These are phyloP conservation scores for Gyromitra esculenta DNA, from an alignment of 2,329 filamentous ascomycete genomes.

Conservation along the genomic window DNA sequence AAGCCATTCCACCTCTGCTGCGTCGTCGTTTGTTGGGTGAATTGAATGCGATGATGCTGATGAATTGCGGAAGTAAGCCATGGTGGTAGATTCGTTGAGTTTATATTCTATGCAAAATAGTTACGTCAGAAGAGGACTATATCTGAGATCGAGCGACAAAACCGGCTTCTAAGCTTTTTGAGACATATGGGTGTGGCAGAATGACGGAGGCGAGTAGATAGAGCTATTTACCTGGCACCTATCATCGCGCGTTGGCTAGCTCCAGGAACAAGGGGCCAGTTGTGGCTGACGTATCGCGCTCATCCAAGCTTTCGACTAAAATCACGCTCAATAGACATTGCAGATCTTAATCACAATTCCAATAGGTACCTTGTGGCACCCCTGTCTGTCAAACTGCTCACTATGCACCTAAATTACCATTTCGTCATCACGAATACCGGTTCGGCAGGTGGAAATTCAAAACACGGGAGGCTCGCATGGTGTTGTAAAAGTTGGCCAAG, in stretches of 20 bases:
- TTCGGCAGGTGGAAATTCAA: neutral
- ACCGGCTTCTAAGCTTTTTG: conserved; percentile 13
- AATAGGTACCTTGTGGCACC: neutral
- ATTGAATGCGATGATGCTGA: neutral
- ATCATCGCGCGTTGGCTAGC: neutral
- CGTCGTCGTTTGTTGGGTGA: neutral
- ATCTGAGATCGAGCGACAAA: neutral
- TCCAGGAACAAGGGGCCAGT: neutral
- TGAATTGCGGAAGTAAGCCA: conserved; percentile 5
- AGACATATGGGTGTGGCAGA: conserved; percentile 2
- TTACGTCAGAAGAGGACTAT: conserved; percentile 4
- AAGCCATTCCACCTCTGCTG: conserved; percentile 20
- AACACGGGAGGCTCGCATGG: neutral
- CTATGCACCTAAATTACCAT: neutral
- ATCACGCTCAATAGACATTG: neutral
- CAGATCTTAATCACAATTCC: neutral
- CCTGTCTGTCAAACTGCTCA: neutral
- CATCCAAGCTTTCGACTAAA: neutral
- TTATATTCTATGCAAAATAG: neutral
- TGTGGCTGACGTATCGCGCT: neutral
- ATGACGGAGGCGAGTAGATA: neutral
- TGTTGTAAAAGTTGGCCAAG: conserved; percentile 16
- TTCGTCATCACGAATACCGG: neutral
- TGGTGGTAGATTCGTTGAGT: neutral
- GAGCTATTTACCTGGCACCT: neutral